Base-by-base conservation (phyloP, 2,329 filamentous ascomycete species). In the Cadophora gregata region DNA sequence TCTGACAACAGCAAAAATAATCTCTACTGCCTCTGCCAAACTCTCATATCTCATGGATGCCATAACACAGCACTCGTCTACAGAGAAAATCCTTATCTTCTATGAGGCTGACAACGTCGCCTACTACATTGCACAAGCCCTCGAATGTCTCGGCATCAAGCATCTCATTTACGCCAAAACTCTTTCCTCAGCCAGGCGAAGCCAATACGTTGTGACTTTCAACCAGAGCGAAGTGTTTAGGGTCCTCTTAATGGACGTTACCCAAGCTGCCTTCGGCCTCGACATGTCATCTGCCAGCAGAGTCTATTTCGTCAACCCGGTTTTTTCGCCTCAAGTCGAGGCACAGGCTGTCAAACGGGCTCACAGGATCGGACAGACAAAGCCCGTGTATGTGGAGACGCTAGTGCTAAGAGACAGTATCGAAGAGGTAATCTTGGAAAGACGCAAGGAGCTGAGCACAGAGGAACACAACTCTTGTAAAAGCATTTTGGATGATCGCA, bases 311-410 rank as follows among this genome's bases (percentile, higher is more conserved):
- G 85, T 97, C 64, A 95, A 91, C 70, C 94, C 95, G 0, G 92
- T 97, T 14, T 90, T 96, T 76, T 91, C 94, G 62, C 93, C 93
- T 0, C 87, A 92, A 70, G 85, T 97, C 0, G 92, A 97, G 77
- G 93, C 92, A 1, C 95, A 98, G 78, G 95, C 95, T 0, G 93
- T 97, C 69, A 97, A 96, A 67, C 89, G 95, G 75, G 93, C 92
- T 0, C 91, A 96, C 71, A 86, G 95, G 14, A 96, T 97, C 72
- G 93, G 93, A 12, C 94, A 97, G 77, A 88, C 82, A 63, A 89
- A 86, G 67, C 86, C 88, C 0, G 94, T 97, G 0, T 88, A 87
- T 9, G 94, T 97, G 0, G 93, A 97, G 79, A 97, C 93, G 0
- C 80, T 97, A 1, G 90, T 97, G 0, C 80, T 97, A 6, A 86